Evolutionary conservation across 2,329 filamentous ascomycete genomes (phyloP), one percentile per base, ranked within the genome.

Genomic region (Sporothrix phasma): DNA sequence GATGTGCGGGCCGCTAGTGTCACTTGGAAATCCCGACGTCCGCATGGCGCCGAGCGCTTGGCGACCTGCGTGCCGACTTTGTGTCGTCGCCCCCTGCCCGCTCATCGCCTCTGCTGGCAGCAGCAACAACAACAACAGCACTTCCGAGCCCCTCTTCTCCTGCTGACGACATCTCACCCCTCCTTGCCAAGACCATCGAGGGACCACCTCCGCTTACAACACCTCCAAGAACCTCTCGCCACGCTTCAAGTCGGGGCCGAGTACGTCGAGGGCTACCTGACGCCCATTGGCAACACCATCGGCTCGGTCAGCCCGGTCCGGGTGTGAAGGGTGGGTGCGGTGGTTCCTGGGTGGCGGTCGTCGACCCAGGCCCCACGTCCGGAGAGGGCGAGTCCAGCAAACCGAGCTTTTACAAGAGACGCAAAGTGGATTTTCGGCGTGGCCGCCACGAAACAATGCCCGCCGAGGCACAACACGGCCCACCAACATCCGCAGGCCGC

Each of bases 201-300:
- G 88, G 61, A 93, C 92, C 0, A 83, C 93, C 7, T 91, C 89
- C 1, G 90, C 90, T 1, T 97, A 97, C 73, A 88, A 88, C 31
- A 87, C 84, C 2, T 92, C 90, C 11, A 97, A 97, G 75, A 90
- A 92, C 69, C 95, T 93, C 71, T 95, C 91, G 1, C 92, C 93
- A 0, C 84, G 66, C 2, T 90, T 97, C 72, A 92, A 90, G 74
- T 89, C 89, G n/a, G 85, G 92, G 93, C 90, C 58, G 91, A 96
- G 73, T 91, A 95, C 70, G 87, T 97, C 22, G 93, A 97, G 74
- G 88, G 90, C 54, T 93, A 90, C 69, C 85, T 96, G 61, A 90
- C 88, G 1, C 92, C 91, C 1, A 85, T 97, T 61, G 90, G 90
- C 61, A 94, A 90, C 71, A 94, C 90, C 0, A 89, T 96, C 34